These are phyloP conservation scores for Ophiostoma fasciatum DNA, from an alignment of 2,329 filamentous ascomycete species.

Conservation along the genomic window DNA sequence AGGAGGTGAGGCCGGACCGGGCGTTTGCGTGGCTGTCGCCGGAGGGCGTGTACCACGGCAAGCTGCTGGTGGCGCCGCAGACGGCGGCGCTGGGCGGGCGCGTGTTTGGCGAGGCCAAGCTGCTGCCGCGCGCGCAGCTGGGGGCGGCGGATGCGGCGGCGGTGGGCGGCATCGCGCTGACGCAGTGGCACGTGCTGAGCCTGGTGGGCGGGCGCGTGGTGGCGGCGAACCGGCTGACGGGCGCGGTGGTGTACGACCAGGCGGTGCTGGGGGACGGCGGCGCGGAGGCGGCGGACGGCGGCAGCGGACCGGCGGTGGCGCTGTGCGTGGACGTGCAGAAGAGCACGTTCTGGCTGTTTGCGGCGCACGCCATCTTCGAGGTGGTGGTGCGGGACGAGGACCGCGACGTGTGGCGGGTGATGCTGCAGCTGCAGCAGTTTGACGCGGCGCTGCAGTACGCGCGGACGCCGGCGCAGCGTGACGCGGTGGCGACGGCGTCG, in stretches of 20 bases:
- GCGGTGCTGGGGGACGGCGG: constrained; percentile 68
- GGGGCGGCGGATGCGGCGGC: constrained; percentile 47
- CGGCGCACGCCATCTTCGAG: constrained; percentile 80
- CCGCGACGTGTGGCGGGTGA: constrained; percentile 86
- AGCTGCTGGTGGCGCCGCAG: constrained; percentile 47
- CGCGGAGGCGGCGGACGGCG: constrained; percentile 45
- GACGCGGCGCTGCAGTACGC: constrained; percentile 79
- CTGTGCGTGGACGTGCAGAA: constrained; percentile 83
- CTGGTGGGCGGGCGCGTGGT: constrained; percentile 73
- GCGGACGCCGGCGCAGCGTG: constrained; percentile 64
- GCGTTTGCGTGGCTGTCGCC: constrained; percentile 83
- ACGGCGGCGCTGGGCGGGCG: constrained; percentile 53
- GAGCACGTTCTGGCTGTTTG: constrained; percentile 96
- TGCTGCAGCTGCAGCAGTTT: constrained; percentile 76
- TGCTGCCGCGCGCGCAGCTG: constrained; percentile 61
- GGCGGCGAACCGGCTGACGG: constrained; percentile 75
- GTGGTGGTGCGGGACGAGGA: constrained; percentile 83
- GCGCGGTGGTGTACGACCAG: constrained; percentile 77
- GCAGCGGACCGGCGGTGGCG: constrained; percentile 47
- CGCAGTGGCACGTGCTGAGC: constrained; percentile 83
- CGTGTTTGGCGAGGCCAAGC: constrained; percentile 64
- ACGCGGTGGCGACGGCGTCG: constrained; percentile 80
- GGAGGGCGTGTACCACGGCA: constrained; percentile 80
- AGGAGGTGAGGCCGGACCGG: constrained; percentile 48
- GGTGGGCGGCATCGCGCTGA: constrained; percentile 58